Evolutionary conservation across 2,329 filamentous ascomycete species (phyloP).

Genomic region (Fusarium equiseti): DNA sequence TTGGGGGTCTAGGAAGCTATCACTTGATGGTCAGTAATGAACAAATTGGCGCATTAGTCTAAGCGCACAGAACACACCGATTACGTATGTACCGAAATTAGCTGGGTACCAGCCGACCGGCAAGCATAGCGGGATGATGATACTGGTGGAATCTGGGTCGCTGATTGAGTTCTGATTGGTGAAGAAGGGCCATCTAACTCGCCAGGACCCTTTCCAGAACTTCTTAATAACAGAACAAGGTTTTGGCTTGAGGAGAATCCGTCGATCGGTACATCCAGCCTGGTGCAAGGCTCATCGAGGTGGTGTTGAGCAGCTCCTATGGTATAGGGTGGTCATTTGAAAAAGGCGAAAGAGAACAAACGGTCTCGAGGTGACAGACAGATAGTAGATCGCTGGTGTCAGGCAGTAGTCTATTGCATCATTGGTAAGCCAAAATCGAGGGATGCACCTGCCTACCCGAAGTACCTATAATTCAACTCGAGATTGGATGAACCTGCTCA

Average conservation of each 20-base stretch:
- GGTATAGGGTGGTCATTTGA: neutral
- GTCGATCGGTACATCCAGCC: conserved; percentile 43
- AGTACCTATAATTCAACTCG: neutral
- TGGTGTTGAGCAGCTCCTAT: neutral
- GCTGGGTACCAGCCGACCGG: conserved; percentile 37
- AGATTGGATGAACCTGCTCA: neutral
- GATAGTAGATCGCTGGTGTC: neutral
- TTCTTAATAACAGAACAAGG: conserved; percentile 42
- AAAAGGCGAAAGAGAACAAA: neutral
- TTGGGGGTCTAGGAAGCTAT: conserved; percentile 11
- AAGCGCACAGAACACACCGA: conserved; percentile 19
- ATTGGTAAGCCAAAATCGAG: neutral
- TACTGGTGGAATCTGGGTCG: conserved; percentile 21
- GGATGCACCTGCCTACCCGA: neutral
- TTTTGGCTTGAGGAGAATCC: conserved; percentile 44
- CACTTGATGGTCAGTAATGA: conserved; percentile 10
- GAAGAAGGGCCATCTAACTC: conserved; percentile 12
- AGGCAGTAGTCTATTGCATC: neutral
- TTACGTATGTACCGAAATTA: conserved; percentile 40
- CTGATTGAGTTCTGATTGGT: conserved; percentile 33
- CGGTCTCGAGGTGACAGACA: neutral
- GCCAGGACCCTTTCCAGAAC: conserved; percentile 46
- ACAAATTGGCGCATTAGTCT: conserved; percentile 31
- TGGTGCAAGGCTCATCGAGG: conserved; percentile 29
- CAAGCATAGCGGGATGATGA: conserved; percentile 41